Conservation (phyloP, 176 grass and related monocot genomes). For the Eragrostis curvula region DNA sequence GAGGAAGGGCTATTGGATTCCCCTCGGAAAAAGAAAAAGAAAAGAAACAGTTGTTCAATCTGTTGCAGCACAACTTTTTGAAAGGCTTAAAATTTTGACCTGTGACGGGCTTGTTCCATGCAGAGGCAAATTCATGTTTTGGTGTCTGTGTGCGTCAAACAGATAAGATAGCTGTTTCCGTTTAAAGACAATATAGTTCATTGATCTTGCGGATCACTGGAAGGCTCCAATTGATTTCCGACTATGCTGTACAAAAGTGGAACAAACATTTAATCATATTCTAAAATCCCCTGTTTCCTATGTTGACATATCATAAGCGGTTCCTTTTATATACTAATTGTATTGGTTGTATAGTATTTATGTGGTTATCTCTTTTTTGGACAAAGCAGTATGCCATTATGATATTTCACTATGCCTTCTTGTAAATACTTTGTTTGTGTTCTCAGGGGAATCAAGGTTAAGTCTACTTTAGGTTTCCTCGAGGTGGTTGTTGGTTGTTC, state of each 20-base stretch:
- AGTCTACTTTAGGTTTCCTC: slow-evolving; percentile 59
- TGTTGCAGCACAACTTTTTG: background rate
- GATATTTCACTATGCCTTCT: slow-evolving; percentile 30
- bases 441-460: slow-evolving; percentile 69
- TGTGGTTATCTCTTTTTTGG: slow-evolving; percentile 28
- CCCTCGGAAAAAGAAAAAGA: background rate
- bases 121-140: slow-evolving; percentile 30
- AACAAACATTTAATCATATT: slow-evolving; percentile 26
- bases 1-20: slow-evolving; percentile 4
- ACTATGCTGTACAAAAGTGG: background rate
- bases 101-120: background rate
- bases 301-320: slow-evolving; percentile 6
- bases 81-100: background rate
- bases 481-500: slow-evolving; percentile 81
- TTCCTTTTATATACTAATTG: slow-evolving; percentile 9
- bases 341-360: slow-evolving; percentile 24
- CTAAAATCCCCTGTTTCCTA: slow-evolving; percentile 8
- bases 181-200: background rate
- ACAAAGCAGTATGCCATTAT: slow-evolving; percentile 35
- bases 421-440: slow-evolving; percentile 35
- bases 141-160: background rate
- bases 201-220: slow-evolving; percentile 8
- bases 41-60: background rate
- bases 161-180: background rate
- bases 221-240: background rate